Evolutionary conservation across 23 red algal species (phyloP).

Genomic region (Gracilaria vermiculophylla): DNA sequence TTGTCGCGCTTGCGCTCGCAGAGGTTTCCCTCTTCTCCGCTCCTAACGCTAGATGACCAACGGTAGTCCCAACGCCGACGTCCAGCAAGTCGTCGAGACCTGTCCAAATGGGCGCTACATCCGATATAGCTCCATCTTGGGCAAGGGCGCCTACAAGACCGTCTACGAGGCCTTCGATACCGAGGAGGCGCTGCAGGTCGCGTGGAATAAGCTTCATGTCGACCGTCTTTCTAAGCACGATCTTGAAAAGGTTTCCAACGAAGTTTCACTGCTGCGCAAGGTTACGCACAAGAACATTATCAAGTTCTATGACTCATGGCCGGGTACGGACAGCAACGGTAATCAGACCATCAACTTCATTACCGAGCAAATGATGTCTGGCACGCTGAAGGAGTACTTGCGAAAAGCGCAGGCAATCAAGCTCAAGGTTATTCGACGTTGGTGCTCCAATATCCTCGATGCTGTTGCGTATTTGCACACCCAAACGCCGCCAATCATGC

Average conservation of each 20-base stretch:
- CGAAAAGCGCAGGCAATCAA: slow-evolving; percentile 87
- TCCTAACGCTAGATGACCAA: slow-evolving; percentile 26
- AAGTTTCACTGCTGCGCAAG: slow-evolving; percentile 81
- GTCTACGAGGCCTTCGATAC: slow-evolving; percentile 99
- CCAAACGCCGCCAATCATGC: slow-evolving; percentile 92
- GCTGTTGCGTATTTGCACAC: slow-evolving; percentile 95
- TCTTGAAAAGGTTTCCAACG: slow-evolving; percentile 84
- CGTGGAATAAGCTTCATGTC: slow-evolving; percentile 98
- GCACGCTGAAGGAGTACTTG: slow-evolving; percentile 95
- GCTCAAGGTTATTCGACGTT: slow-evolving; percentile 94
- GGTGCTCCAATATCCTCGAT: slow-evolving; percentile 94
- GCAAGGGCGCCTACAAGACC: slow-evolving; percentile 93
- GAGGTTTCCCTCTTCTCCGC: slow-evolving; percentile 35
- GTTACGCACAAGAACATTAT: slow-evolving; percentile 97
- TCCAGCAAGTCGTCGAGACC: slow-evolving; percentile 66
- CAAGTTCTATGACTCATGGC: slow-evolving; percentile 85
- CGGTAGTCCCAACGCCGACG: slow-evolving; percentile 3
- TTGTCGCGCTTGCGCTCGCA: slow-evolving; percentile 19
- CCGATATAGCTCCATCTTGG: slow-evolving; percentile 70
- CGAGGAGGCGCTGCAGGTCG: slow-evolving; percentile 92
- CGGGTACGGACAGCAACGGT: slow-evolving; percentile 53
- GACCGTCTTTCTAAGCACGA: slow-evolving; percentile 85
- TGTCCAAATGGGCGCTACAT: slow-evolving; percentile 69
- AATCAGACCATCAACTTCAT: slow-evolving; percentile 88
- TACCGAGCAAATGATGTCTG: slow-evolving; percentile 97